Evolutionary conservation across 2,329 filamentous ascomycete species (phyloP), one percentile per base, ranked within the genome.

Genomic region (Hymenoscyphus occultus): DNA sequence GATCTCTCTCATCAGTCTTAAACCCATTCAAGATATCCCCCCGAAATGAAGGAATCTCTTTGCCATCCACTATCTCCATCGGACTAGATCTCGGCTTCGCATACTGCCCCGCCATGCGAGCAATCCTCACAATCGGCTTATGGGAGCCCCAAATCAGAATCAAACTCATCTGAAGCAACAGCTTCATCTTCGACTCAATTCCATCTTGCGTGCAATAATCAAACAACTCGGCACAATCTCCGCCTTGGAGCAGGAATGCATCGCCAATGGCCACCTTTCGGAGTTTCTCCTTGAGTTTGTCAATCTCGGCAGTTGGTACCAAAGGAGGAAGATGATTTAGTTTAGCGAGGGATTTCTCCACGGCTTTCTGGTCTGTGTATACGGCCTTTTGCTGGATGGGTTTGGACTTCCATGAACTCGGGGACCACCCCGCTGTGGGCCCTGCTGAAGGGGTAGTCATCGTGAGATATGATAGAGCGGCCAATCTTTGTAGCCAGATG

Each of bases 11-110:
- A n/a, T 89, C 86, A 0, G 87, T 80, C 45, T 87, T 84, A 78
- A 89, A 97, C 32, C 94, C 94, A 75, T 99, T 99, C 69, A 99
- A 83, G 67, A 98, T 98, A 72, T 99, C 95, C 16, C 95, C 95
- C 61, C 95, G 85, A 83, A 98, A 99, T 54, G 91, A 95, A 3
- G 92, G 91, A 63, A 97, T 90, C 74, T 92, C 86, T 66, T 86
- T 86, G 61, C 93, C 93, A 69, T 96, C 82, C 60, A 96, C 81
- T 1, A 87, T 84, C 80, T 99, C 95, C 45, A 87, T 93, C 0
- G 94, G 91, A 72, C 90, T 96, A 3, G 92, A 97, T 64, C 95
- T 84, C 2, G 94, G 95, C 80, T 99, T 99, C 39, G 95, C 95
- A 75, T 97, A 99, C 82, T 99, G 95, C 3, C 95, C 95, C 13